These are phyloP conservation scores for Dissophora globulifera DNA, from an alignment of 192 early-diverging fungal species.

Conservation along the genomic window DNA sequence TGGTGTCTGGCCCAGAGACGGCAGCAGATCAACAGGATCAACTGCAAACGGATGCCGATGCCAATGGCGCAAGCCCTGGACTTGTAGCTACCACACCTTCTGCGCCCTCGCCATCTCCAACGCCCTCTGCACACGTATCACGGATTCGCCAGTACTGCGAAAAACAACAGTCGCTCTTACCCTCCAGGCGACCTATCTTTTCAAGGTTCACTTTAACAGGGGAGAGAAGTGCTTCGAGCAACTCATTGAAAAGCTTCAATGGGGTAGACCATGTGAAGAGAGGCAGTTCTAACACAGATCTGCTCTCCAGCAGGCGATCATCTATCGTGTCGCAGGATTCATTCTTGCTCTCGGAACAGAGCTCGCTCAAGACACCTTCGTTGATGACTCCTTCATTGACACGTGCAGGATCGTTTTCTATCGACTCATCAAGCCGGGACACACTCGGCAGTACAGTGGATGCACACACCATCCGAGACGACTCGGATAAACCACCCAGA, in stretches of 20 bases:
- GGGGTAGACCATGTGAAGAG: conserved; percentile 8
- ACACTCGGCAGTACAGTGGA: neutral
- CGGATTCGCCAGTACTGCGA: conserved; percentile 51
- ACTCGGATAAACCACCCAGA: neutral
- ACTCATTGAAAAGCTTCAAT: conserved; percentile 11
- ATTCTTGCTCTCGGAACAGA: conserved; percentile 46
- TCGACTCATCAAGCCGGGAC: conserved; percentile 6
- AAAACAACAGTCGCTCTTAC: conserved; percentile 45
- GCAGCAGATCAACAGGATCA: conserved; percentile 19
- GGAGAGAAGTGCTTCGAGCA: conserved; percentile 29
- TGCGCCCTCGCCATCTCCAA: conserved; percentile 27
- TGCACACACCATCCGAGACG: neutral
- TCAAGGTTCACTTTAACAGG: conserved; percentile 32
- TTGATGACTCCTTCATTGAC: conserved; percentile 33
- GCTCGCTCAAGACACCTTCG: conserved; percentile 24
- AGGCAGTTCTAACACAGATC: conserved; percentile 5
- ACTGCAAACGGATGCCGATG: neutral
- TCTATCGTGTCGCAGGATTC: conserved; percentile 48
- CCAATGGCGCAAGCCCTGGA: neutral
- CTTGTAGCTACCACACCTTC: conserved; percentile 8
- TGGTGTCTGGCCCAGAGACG: conserved; percentile 12
- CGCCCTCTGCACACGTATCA: conserved; percentile 26
- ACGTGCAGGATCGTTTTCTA: conserved; percentile 33
- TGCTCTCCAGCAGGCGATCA: conserved; percentile 44
- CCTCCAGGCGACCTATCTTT: conserved; percentile 44